Evolutionary conservation across 768 basidiomycete species (phyloP), one percentile per base, ranked within the genome.

Genomic region (Podaxis rugospora): DNA sequence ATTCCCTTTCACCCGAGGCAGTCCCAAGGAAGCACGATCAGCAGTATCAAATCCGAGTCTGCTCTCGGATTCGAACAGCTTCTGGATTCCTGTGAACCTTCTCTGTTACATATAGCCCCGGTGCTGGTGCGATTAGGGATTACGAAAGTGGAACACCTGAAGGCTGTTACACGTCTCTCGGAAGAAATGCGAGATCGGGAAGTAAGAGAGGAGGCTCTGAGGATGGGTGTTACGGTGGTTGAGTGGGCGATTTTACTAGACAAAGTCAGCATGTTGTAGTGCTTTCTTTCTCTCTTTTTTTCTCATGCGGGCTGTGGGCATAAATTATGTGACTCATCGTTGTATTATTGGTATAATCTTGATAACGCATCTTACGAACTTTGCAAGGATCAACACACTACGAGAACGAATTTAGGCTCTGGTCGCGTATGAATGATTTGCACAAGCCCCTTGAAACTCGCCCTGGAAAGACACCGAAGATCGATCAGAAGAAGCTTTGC

Each of bases 191-290:
- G 89, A 63, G 83, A 91, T 69, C 74, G 83, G 60, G 87, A 90
- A 69, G 78, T 91, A 51, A 87, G 80, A 71, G 86, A 88, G 65
- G 86, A 85, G 64, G 89, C 88, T 57, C 67, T 91, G 71, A 82
- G 74, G 67, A 75, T 81, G 66, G 89, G 89, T 1, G 76, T 91
- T 54, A 89, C 88, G 0, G 78, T 89, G 6, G 76, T 91, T 73
- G 89, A 91, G 66, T 91, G 89, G 89, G 89, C 89, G 21, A 87
- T 90, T 66, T 75, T 91, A 66, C 70, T 91, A 61, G 89, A 91
- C 71, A 83, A 75, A 67, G 69, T 89, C 63, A 82, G 81, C 63
- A 74, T 62, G 2, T 50, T 76, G 46, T 73, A 58, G 62, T 49
- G 36, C n/a, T 44, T 37, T 27, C 6, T 61, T 51, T 51, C n/a